Percentiles rank a stretch among this genome's conserved stretches.
These are phyloP conservation scores for Apiotrichum akiyoshidainum DNA, from an alignment of 1,284 basidiomycete species.

Conservation along the genomic window DNA sequence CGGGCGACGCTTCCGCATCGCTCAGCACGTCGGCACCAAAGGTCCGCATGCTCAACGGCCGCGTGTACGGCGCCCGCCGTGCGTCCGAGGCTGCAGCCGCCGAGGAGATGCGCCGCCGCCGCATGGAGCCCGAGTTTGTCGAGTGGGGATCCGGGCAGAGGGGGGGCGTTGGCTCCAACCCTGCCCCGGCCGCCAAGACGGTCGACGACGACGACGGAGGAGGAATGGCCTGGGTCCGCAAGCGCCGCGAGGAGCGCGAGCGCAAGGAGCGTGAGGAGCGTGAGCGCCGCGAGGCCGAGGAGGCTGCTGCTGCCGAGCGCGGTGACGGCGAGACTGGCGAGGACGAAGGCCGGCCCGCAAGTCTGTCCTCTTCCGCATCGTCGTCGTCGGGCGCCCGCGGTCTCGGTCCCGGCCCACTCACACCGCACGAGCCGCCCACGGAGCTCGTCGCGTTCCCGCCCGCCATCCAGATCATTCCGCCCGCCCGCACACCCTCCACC, in stretches of 20 bases:
- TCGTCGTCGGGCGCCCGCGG: conserved; percentile 4
- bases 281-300: conserved; percentile 17
- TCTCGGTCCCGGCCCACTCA: conserved; percentile 6
- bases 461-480: conserved; percentile 1
- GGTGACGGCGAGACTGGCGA: conserved; percentile 1
- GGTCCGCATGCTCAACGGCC: conserved; percentile 49
- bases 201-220: conserved; percentile 48
- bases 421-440: conserved; percentile 11
- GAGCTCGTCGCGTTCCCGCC: conserved; percentile 12
- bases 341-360: conserved; percentile 4
- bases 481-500: neutral
- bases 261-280: conserved; percentile 28
- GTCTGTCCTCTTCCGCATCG: conserved; percentile 8
- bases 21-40: conserved; percentile 3
- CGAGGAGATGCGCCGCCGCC: conserved; percentile 26
- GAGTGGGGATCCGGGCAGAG: conserved; percentile 42
- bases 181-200: conserved; percentile 1
- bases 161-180: conserved; percentile 1
- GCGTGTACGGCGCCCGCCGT: conserved; percentile 47
- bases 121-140: conserved; percentile 45
- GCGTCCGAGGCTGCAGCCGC: conserved; percentile 38
- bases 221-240: conserved; percentile 50
- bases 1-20: conserved; percentile 1
- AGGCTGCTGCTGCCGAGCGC: neutral
- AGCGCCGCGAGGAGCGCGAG: conserved; percentile 43